Base-by-base conservation (phyloP, 441 rosid genomes). In the Manihot esculenta region DNA sequence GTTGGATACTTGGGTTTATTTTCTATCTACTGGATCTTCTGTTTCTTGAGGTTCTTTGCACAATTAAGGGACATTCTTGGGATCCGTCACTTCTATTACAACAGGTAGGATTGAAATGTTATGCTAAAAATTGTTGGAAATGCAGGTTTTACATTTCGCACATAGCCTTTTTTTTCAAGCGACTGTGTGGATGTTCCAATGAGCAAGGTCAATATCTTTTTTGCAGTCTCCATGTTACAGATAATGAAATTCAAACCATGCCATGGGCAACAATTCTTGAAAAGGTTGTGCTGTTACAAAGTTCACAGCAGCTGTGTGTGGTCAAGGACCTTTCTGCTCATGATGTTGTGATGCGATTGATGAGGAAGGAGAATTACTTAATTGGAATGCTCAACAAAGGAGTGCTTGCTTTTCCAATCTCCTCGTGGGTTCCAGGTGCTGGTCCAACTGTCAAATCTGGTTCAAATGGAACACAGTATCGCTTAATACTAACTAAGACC, bases 361-460 rank as follows among this genome's bases (percentile, higher is more conserved):
- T 96, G 99, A 86, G 99, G 76, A 96, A 96, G 81, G 99, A 96
- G 76, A 96, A 96, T 74, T 96, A 93, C 87, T 84, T 96, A 83
- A 91, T 96, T 79, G 99, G 97, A 75, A 90, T 96, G 96, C 87
- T 96, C 73, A 96, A 93, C 76, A 93, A 93, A 86, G 98, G 97
- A 66, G 79, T 96, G 66, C 94, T 96, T 80, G 89, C 98, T 68
- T 96, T 96, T 81, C 97, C 93, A 69, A 83, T 93, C 60, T 84
- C 83, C 57, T 71, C 79, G 5, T 96, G 98, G 99, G 79, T 96
- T 76, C 99, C 99, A 45, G 97, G 98, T 74, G 90, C 90, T 79
- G 97, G 99, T 74, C 99, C 96, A 21, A 77, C 74, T 48, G 89
- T 89, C 68, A 90, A 83, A 82, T 76, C 68, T 71, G 82, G 82